Base-by-base conservation (phyloP, 2,329 filamentous ascomycete species). In the Didymella lethalis region DNA sequence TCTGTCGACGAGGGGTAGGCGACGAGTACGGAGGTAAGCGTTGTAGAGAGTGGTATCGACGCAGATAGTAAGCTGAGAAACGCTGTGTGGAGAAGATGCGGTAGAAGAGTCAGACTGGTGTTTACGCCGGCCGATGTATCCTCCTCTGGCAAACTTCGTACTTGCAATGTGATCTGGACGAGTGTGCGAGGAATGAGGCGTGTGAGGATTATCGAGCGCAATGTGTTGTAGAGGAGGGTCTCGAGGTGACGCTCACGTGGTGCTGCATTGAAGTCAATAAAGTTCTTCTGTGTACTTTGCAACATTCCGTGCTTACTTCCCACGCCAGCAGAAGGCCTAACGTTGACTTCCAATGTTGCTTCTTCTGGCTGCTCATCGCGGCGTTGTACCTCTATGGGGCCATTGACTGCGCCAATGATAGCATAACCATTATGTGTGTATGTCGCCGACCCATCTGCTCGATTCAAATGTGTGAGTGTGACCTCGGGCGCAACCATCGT, bases 291-390 rank as follows among this genome's bases (percentile, higher is more conserved):
- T 14, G 6, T 5, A 32, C 2, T 4, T 10, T 16, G 14, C 3
- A 32, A 14, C 12, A 32, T 6, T 14, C 1, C 5, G 47, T 14
- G 70, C 84, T 74, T 77, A 88, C 93, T 90, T 81, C 91, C 92
- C 45, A 95, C 88, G 16, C 93, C 93, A 64, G 90, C 88, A 34
- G 90, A 89, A 48, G 94, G 94, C 75, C 95, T 88, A 64, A 99
- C 86, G 74, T 94, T 88, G 57, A 99, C 91, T 78, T 98, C 95
- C 65, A 99, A 83, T 48, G 90, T 87, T 28, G 94, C 92, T 80
- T 97, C 93, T 77, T 96, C 93, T 7, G 95, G 90, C 66, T 95
- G 87, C 77, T 98, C 92, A 74, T 99, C 94, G 70, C 92, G 88
- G 70, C 93, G 87, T 68, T 88, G 88, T 16, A 94, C 92, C 80